These are phyloP conservation scores for Sphaerosporella brunnea DNA, from an alignment of 495 filamentous ascomycete species.

Conservation along the genomic window DNA sequence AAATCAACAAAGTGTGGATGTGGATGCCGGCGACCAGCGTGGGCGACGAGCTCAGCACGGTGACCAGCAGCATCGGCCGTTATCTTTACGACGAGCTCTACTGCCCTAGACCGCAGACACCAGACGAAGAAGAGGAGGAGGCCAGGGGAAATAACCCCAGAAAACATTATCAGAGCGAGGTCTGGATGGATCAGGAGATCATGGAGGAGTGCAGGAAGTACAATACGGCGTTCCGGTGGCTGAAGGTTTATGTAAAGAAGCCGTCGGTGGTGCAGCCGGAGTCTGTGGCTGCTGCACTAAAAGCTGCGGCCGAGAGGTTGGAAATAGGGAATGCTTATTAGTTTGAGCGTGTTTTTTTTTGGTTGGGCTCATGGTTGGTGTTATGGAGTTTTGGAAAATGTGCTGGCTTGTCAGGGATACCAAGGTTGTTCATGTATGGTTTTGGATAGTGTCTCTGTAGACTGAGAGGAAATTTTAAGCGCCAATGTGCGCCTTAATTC, in stretches of 20 bases:
- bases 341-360: too few species aligned
- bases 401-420: too few species aligned
- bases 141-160: background rate
- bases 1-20: conserved; percentile 24
- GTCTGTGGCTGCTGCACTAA: too few species aligned
- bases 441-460: too few species aligned
- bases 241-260: conserved; percentile 24
- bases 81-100: conserved; percentile 23
- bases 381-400: too few species aligned
- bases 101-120: conserved; percentile 1
- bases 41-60: conserved; percentile 23
- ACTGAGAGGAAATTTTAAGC: too few species aligned
- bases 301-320: too few species aligned
- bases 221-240: conserved; percentile 24
- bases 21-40: conserved; percentile 26
- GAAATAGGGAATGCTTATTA: too few species aligned
- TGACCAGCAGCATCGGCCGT: conserved; percentile 22
- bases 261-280: background rate
- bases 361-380: too few species aligned
- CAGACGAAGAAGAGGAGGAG: background rate
- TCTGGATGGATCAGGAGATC: conserved; percentile 20
- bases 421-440: too few species aligned
- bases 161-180: conserved; percentile 9
- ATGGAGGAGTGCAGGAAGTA: conserved; percentile 19
- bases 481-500: too few species aligned